Conservation (phyloP, 352 stramenopile genomes). For the Globisporangium lucens region DNA sequence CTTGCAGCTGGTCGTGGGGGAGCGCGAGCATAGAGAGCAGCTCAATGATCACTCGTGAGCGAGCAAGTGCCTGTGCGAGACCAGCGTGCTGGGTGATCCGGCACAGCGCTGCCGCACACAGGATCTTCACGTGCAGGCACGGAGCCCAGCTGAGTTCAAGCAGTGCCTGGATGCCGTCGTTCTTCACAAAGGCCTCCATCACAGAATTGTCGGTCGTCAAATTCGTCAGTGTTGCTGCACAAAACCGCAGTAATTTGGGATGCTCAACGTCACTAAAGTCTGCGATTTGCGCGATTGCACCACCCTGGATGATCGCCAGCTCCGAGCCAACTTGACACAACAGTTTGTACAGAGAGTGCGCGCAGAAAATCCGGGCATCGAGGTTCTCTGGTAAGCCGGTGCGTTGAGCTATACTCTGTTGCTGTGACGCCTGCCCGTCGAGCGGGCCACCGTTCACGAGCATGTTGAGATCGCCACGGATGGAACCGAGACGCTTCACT, state of each 20-base stretch:
- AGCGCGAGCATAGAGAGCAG: constrained; percentile 67
- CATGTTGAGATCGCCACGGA: constrained; percentile 33
- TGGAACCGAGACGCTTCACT: constrained; percentile 33
- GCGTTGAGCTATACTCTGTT: not conserved
- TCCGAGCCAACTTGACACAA: constrained; percentile 60
- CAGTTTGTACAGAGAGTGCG: constrained; percentile 75
- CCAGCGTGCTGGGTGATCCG: constrained; percentile 39
- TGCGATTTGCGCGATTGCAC: constrained; percentile 63
- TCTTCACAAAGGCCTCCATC: constrained; percentile 48
- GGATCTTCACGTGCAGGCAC: constrained; percentile 61
- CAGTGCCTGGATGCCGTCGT: constrained; percentile 54
- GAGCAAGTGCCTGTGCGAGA: constrained; percentile 36
- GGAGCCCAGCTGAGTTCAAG: constrained; percentile 72
- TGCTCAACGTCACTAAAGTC: constrained; percentile 73
- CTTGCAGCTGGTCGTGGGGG: constrained; percentile 49
- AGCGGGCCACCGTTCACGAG: constrained; percentile 18
- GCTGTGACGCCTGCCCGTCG: constrained; percentile 15
- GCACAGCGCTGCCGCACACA: constrained; percentile 62
- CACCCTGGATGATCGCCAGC: constrained; percentile 54
- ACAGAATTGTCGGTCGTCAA: constrained; percentile 40
- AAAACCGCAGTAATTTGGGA: constrained; percentile 48
- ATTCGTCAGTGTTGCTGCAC: constrained; percentile 61
- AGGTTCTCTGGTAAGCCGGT: constrained; percentile 36
- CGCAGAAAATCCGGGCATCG: constrained; percentile 58
- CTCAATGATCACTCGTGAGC: constrained; percentile 52